phyloP scores from a whole-genome alignment of 1,284 basidiomycete genomes.

The Tausonia pullulans region DNA sequence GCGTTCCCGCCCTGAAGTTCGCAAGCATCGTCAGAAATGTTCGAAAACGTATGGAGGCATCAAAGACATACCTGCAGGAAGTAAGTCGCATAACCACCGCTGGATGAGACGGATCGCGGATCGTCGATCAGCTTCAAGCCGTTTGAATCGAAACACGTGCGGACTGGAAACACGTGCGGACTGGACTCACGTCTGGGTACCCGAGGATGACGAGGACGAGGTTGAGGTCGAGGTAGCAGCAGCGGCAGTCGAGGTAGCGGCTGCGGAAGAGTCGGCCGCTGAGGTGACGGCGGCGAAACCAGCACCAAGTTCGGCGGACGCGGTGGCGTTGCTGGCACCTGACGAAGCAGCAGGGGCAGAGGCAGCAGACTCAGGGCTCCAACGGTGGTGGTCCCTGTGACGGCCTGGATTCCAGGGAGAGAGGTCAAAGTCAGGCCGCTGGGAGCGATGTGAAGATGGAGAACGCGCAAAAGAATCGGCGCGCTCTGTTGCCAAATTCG shows the following conservation, averaged over 20 bases:
- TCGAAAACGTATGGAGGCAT: neutral
- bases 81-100: conserved; percentile 14
- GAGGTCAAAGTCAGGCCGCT: neutral
- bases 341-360: neutral
- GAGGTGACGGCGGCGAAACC: neutral
- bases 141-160: no score
- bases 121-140: no score
- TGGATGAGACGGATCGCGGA: neutral
- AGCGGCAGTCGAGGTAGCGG: neutral
- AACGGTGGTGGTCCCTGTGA: neutral
- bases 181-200: neutral
- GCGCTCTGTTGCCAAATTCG: no score
- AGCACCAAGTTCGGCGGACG: neutral
- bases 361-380: neutral
- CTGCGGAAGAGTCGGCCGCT: neutral
- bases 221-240: conserved; percentile 3
- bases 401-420: neutral
- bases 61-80: conserved; percentile 4
- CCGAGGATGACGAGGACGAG: neutral
- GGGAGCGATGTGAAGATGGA: neutral
- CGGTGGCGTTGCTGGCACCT: neutral
- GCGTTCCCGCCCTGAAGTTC: conserved; percentile 1
- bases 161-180: no score
- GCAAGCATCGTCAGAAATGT: no score
- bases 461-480: no score